Percentiles rank a stretch among this genome's conserved stretches.
Evolutionary conservation across 2,329 filamentous ascomycete genomes (phyloP).

Genomic region (Xylaria sp.): DNA sequence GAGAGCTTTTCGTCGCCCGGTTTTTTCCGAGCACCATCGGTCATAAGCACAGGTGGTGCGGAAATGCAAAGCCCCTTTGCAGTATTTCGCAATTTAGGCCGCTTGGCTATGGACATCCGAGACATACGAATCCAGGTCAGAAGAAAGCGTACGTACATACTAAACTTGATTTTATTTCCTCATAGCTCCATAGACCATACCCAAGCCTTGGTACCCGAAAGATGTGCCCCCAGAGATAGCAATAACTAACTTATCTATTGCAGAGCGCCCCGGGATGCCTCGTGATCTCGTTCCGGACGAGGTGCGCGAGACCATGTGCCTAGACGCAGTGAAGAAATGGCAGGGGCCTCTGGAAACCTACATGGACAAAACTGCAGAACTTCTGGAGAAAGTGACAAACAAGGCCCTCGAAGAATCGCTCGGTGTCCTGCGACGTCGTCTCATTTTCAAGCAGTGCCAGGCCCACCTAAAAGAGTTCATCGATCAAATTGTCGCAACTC

Average conservation of each 20-base stretch:
- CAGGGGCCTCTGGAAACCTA: constrained; percentile 62
- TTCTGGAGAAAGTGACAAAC: constrained; percentile 60
- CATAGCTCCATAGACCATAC: not conserved
- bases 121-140: constrained; percentile 67
- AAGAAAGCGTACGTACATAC: constrained; percentile 53
- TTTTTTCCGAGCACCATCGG: constrained; percentile 48
- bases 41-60: constrained; percentile 31
- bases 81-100: constrained; percentile 53
- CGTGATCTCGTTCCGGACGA: constrained; percentile 66
- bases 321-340: constrained; percentile 70
- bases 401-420: constrained; percentile 61
- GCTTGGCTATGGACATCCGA: constrained; percentile 58
- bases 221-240: not conserved
- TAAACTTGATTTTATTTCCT: not conserved
- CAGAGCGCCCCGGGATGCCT: constrained; percentile 65
- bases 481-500: constrained; percentile 51
- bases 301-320: constrained; percentile 69
- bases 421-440: constrained; percentile 57
- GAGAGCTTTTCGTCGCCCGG: constrained; percentile 47
- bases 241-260: constrained; percentile 4
- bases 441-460: constrained; percentile 62
- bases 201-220: not conserved
- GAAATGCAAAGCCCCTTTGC: constrained; percentile 51
- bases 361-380: constrained; percentile 58
- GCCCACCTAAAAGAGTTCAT: constrained; percentile 60